These are phyloP conservation scores for Russula sp. DNA, from an alignment of 768 basidiomycete species.

Conservation along the genomic window DNA sequence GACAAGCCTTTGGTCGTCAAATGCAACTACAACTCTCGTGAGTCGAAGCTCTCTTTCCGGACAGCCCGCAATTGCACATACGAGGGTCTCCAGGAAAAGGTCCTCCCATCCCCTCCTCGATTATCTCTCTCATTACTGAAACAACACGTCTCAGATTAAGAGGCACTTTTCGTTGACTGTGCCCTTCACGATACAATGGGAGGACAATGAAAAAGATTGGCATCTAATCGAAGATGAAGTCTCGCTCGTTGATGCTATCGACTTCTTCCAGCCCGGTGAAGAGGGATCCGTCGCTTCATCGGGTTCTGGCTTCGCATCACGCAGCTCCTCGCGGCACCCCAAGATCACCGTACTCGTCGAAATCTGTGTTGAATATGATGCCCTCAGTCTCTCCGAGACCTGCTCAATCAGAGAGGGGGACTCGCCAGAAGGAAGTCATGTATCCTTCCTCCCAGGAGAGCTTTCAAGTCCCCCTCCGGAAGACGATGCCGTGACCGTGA, in stretches of 20 bases:
- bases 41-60: conserved; percentile 74
- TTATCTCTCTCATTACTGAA: conserved; percentile 21
- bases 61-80: conserved; percentile 79
- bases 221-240: conserved; percentile 63
- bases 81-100: conserved; percentile 69
- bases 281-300: conserved; percentile 69
- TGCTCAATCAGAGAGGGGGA: conserved; percentile 78
- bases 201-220: conserved; percentile 84
- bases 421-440: conserved; percentile 56
- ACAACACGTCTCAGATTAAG: conserved; percentile 56
- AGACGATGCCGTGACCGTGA: conserved; percentile 74
- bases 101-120: conserved; percentile 34
- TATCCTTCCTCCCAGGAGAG: conserved; percentile 49
- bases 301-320: conserved; percentile 65
- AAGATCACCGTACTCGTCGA: conserved; percentile 77
- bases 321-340: conserved; percentile 54
- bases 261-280: conserved; percentile 77
- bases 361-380: conserved; percentile 85
- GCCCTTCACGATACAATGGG: conserved; percentile 73
- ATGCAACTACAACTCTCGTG: conserved; percentile 72
- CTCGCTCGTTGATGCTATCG: conserved; percentile 83
- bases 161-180: conserved; percentile 76
- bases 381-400: conserved; percentile 86
- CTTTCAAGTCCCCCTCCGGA: conserved; percentile 49
- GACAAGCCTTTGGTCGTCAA: conserved; percentile 81